A percentile compares a stretch with the other conserved stretches of the same genome.
Conservation (phyloP, 768 basidiomycete species). For the Leccinum variicolor region DNA sequence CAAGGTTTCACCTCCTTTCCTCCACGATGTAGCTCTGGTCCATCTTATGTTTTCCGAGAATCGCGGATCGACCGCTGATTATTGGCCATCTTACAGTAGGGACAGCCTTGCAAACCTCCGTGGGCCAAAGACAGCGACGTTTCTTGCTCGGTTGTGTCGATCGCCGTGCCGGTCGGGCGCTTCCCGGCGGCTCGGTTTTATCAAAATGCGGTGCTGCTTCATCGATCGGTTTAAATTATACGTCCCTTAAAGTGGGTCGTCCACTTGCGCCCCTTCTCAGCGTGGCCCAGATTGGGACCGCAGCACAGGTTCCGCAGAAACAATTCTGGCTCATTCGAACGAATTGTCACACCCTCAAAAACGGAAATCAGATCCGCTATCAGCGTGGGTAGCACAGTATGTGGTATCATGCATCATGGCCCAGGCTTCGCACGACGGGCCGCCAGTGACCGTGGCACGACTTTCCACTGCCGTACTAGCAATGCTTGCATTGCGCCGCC, state of each 20-base stretch:
- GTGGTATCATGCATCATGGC: background rate
- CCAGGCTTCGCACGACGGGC: background rate
- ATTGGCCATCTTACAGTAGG: background rate
- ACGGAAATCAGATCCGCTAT: background rate
- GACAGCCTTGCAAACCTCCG: background rate
- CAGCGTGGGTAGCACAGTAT: background rate
- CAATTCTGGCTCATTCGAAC: background rate
- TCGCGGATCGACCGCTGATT: background rate
- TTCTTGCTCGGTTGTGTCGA: slow-evolving; percentile 6
- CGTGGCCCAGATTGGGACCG: background rate
- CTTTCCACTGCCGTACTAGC: background rate
- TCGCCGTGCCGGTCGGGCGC: background rate
- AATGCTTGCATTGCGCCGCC: background rate
- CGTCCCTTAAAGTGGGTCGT: background rate
- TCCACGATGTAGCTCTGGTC: no score
- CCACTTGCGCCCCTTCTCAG: background rate
- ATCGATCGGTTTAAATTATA: background rate
- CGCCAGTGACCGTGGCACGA: background rate
- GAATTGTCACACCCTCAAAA: background rate
- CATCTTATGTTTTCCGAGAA: background rate
- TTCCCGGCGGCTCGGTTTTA: background rate
- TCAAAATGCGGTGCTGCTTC: slow-evolving; percentile 7
- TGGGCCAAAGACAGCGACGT: background rate
- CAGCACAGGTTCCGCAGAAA: background rate
- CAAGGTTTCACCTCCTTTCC: background rate